These are phyloP conservation scores for Pestalotiopsis sp. DNA, from an alignment of 2,329 filamentous ascomycete genomes.

Conservation along the genomic window DNA sequence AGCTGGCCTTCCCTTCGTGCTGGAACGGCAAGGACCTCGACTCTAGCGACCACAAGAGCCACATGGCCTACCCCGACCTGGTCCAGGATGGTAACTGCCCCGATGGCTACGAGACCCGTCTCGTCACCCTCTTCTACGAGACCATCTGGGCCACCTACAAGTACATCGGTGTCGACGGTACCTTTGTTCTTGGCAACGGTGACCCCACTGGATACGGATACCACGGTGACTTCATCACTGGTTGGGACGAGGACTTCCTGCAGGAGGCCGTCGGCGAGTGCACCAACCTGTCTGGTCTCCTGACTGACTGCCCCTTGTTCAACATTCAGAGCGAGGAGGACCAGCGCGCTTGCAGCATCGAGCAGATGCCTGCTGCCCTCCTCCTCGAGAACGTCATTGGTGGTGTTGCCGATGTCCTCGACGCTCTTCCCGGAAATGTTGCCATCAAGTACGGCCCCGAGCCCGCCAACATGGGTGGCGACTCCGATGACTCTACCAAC, in stretches of 20 bases:
- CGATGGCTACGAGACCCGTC: slow-evolving; percentile 64
- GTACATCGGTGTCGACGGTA: slow-evolving; percentile 64
- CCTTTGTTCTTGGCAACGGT: slow-evolving; percentile 78
- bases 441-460: slow-evolving; percentile 40
- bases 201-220: slow-evolving; percentile 78
- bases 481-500: slow-evolving; percentile 9
- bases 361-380: slow-evolving; percentile 54
- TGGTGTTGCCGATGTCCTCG: slow-evolving; percentile 39
- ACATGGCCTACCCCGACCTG: slow-evolving; percentile 78
- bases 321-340: slow-evolving; percentile 60
- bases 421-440: slow-evolving; percentile 68
- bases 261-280: slow-evolving; percentile 75
- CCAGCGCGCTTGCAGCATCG: slow-evolving; percentile 63
- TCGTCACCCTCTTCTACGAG: slow-evolving; percentile 82
- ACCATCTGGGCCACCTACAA: slow-evolving; percentile 77
- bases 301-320: slow-evolving; percentile 78
- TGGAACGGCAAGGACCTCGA: slow-evolving; percentile 74
- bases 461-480: slow-evolving; percentile 24
- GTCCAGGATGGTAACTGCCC: slow-evolving; percentile 81
- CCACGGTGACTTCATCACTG: slow-evolving; percentile 79
- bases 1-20: slow-evolving; percentile 88
- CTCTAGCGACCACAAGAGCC: slow-evolving; percentile 57
- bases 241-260: slow-evolving; percentile 73
- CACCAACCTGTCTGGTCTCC: slow-evolving; percentile 69
- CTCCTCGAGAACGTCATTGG: slow-evolving; percentile 57